Evolutionary conservation across 768 basidiomycete genomes (phyloP).

Genomic region (Crepidotus variabilis): DNA sequence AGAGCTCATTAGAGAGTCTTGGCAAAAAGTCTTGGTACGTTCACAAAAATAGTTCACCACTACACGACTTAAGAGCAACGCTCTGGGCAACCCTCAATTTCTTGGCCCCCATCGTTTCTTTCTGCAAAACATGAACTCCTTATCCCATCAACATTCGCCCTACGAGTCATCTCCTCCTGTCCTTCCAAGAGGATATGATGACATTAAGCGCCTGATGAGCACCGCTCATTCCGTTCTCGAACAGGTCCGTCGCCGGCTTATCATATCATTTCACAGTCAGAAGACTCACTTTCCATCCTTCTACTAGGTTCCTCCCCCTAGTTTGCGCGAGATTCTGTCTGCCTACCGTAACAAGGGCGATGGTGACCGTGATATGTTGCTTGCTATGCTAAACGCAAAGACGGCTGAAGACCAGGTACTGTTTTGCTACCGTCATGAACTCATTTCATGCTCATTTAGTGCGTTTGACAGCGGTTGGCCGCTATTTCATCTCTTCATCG

Average conservation of each 20-base stretch:
- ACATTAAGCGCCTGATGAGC: conserved; percentile 32
- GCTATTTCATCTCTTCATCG: conserved; percentile 67
- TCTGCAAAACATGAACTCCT: conserved; percentile 31
- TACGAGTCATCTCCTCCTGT: conserved; percentile 24
- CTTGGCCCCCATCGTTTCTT: conserved; percentile 36
- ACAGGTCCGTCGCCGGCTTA: conserved; percentile 29
- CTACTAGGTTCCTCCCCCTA: conserved; percentile 70
- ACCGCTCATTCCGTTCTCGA: conserved; percentile 38
- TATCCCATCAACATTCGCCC: conserved; percentile 26
- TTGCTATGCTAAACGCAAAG: conserved; percentile 90
- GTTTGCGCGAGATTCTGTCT: conserved; percentile 78
- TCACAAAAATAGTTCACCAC: conserved; percentile 41
- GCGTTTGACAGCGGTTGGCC: conserved; percentile 55
- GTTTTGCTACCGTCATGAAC: conserved; percentile 7
- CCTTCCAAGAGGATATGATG: conserved; percentile 17
- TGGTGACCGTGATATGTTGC: conserved; percentile 88
- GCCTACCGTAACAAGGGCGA: conserved; percentile 86
- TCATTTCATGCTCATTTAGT: conserved; percentile 7
- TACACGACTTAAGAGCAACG: conserved; percentile 43
- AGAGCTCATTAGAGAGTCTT: conserved; percentile 34
- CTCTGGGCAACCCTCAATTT: conserved; percentile 30
- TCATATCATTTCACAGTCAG: conserved; percentile 14
- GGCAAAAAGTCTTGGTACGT: conserved; percentile 43
- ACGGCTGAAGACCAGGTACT: conserved; percentile 88
- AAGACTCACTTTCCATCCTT: conserved; percentile 9